A percentile compares a stretch with the other conserved stretches of the same genome.
These are phyloP conservation scores for Nakazawaea ambrosiae DNA, from an alignment of 805 yeast genomes.

Conservation along the genomic window DNA sequence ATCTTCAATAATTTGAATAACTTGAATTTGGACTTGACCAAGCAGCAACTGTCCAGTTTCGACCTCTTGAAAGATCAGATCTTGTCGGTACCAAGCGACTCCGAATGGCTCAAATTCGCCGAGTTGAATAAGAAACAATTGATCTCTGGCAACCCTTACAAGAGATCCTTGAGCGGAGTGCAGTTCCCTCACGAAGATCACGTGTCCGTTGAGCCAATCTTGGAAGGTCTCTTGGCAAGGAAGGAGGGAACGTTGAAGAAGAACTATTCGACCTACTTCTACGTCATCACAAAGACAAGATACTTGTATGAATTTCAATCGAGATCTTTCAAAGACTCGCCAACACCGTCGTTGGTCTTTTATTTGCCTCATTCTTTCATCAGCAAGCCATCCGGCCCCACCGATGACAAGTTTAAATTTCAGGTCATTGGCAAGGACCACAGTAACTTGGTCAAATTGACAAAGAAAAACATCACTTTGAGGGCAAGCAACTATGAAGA, in stretches of 20 bases:
- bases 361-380: constrained; percentile 40
- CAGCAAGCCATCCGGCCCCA: constrained; percentile 24
- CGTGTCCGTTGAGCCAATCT: constrained; percentile 33
- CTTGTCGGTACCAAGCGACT: constrained; percentile 25
- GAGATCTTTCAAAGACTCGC: constrained; percentile 32
- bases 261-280: constrained; percentile 35
- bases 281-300: constrained; percentile 38
- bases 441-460: constrained; percentile 19
- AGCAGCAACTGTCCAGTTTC: constrained; percentile 25
- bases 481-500: constrained; percentile 39
- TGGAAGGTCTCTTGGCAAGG: constrained; percentile 39
- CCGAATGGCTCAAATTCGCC: constrained; percentile 39
- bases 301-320: constrained; percentile 40
- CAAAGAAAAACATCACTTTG: constrained; percentile 27
- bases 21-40: constrained; percentile 18
- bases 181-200: constrained; percentile 33
- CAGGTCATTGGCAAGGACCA: constrained; percentile 36
- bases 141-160: constrained; percentile 23
- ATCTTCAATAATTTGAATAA: constrained; percentile 23
- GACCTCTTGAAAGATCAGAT: constrained; percentile 24
- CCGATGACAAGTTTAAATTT: constrained; percentile 31
- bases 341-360: constrained; percentile 36
- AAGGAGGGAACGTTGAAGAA: constrained; percentile 37
- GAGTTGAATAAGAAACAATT: constrained; percentile 24
- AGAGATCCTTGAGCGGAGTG: constrained; percentile 29